phyloP scores from a whole-genome alignment of 768 basidiomycete genomes.

The Amanita rubescens region DNA sequence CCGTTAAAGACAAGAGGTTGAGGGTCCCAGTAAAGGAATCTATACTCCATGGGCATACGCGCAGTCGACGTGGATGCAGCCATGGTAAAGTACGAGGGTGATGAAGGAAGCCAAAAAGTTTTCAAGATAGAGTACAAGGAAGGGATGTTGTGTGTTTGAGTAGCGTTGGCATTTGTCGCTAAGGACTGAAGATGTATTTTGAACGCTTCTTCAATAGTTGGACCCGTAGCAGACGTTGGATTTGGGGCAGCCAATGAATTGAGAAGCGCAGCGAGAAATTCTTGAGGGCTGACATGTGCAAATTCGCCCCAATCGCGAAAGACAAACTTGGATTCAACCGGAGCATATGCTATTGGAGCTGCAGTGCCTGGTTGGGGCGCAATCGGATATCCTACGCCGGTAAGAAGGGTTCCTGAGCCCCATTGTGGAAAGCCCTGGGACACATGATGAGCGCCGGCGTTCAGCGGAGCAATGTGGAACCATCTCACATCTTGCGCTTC shows the following conservation, averaged over 20 bases:
- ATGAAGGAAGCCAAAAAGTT: constrained; percentile 80
- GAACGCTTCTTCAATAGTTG: constrained; percentile 71
- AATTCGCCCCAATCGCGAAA: constrained; percentile 62
- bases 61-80: constrained; percentile 65
- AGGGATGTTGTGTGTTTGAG: constrained; percentile 47
- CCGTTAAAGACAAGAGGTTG: constrained; percentile 79
- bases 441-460: background rate
- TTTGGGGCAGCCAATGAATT: constrained; percentile 54
- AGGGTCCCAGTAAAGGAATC: constrained; percentile 85
- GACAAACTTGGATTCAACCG: constrained; percentile 46
- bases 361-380: constrained; percentile 17
- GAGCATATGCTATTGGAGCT: constrained; percentile 17
- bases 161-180: constrained; percentile 38
- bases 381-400: constrained; percentile 19
- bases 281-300: constrained; percentile 45
- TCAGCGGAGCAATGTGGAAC: background rate
- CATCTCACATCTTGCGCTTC: constrained; percentile 2
- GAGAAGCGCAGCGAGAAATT: constrained; percentile 51
- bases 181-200: constrained; percentile 67
- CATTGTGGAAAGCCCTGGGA: constrained; percentile 5
- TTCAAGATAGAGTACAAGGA: constrained; percentile 70
- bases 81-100: constrained; percentile 68
- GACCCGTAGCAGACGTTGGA: constrained; percentile 51
- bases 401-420: constrained; percentile 10
- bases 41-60: constrained; percentile 65